Evolutionary conservation across 495 filamentous ascomycete species (phyloP), one percentile per base, ranked within the genome.

Genomic region (Talaromyces stipitatus): DNA sequence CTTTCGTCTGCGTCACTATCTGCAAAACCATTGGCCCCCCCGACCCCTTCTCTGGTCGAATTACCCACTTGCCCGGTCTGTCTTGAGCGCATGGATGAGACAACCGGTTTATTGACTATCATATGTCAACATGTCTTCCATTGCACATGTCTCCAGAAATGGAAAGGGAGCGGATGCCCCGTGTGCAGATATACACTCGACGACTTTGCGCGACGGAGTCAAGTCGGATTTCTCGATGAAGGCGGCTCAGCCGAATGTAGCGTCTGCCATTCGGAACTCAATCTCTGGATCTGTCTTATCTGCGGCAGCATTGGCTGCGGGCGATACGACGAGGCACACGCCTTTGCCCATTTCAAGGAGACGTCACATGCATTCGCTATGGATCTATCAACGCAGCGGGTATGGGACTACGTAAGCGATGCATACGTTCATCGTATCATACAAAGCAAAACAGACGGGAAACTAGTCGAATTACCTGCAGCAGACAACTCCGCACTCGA

Each of bases 121-220:
- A 85, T 92, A 59, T 98, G 94, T 69, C 95, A 97, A 64, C 94
- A 98, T 61, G 91, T 98, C 55, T 98, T 98, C 67, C 94, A 98
- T 72, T 98, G 94, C 69, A 90, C 88, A 5, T 98, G 94, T 73
- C 78, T 98, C 0, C 89, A 95, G 62, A 97, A 95, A 65, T 98
- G 94, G 94, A 88, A 87, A 64, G 94, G 92, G 18, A 86, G 81
- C 50, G 92, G 92, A 27, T 98, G 94, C 65, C 94, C 94, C 0
- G 90, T 98, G 12, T 98, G 94, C 64, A 86, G 94, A 3, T 95
- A 95, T 62, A 94, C 92, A 57, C 82, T 88, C 66, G 76, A 81
- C 50, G 78, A 77, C 54, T 68, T 76, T 50, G 70, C 69, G 36
- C 68, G 64, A 27, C 69, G 60, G 30, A 63, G 60, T 38, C 64